These are phyloP conservation scores for Aspergillus nomiae DNA, from an alignment of 2,329 filamentous ascomycete species.

Conservation along the genomic window DNA sequence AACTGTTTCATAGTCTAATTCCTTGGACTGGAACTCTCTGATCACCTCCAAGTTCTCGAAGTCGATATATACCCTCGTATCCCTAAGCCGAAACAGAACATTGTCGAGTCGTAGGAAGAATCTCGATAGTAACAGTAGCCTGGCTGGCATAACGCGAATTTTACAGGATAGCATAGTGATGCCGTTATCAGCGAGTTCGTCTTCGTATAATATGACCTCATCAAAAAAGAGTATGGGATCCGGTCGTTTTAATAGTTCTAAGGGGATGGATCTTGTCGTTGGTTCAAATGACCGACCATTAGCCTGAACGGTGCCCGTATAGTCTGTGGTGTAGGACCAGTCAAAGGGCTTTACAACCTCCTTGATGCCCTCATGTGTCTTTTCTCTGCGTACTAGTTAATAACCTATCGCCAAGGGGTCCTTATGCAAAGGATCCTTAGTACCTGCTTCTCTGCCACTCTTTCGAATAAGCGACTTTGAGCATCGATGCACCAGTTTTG, in stretches of 20 bases:
- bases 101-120: constrained; percentile 94
- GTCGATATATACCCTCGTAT: constrained; percentile 90
- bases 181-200: constrained; percentile 96
- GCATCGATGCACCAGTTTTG: constrained; percentile 88
- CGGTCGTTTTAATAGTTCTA: constrained; percentile 81
- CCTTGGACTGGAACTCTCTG: constrained; percentile 86
- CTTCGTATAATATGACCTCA: constrained; percentile 94
- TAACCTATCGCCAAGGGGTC: constrained; percentile 16
- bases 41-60: constrained; percentile 78
- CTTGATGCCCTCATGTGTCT: constrained; percentile 81
- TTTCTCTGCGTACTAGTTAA: constrained; percentile 61
- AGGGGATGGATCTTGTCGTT: constrained; percentile 66
- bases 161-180: constrained; percentile 90
- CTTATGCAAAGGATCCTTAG: constrained; percentile 21
- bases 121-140: constrained; percentile 79
- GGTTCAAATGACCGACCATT: constrained; percentile 43
- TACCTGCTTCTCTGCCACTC: constrained; percentile 77
- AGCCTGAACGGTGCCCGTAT: constrained; percentile 67
- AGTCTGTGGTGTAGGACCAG: constrained; percentile 94
- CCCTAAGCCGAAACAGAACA: constrained; percentile 81
- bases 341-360: constrained; percentile 96
- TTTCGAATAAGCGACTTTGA: constrained; percentile 88
- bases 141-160: constrained; percentile 85
- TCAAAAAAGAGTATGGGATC: constrained; percentile 97
- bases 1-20: constrained; percentile 76